Evolutionary conservation across 2,329 filamentous ascomycete species (phyloP), one percentile per base, ranked within the genome.

Genomic region (Acrocalymma vagum): DNA sequence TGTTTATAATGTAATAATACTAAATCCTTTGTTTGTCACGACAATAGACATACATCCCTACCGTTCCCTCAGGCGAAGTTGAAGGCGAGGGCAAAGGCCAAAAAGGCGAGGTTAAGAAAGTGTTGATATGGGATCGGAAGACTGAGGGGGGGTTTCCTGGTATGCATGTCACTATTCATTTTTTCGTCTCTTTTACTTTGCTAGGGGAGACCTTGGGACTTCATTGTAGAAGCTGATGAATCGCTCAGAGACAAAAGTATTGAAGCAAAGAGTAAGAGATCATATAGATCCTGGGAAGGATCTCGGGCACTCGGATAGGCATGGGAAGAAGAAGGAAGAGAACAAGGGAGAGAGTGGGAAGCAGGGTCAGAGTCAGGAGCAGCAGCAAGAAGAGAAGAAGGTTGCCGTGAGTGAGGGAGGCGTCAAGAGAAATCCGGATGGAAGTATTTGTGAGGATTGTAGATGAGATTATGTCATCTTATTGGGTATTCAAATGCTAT

Each of bases 61-160:
- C 41, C 5, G 16, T 4, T 3, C 23, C 24, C 4, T 15, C 18
- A 6, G 21, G 14, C 17, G 35, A 42, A 11, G 28, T n/a, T n/a
- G n/a, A n/a, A n/a, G n/a, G n/a, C n/a, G n/a, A n/a, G n/a, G n/a
- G n/a, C n/a, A n/a, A 43, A 10, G 38, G 45, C 3, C 26, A 42
- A 9, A 28, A 45, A 14, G 47, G 53, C 5, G 52, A 66, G 10
- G 65, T 72, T 2, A 58, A 75, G 48, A 75, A 80, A 40, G 81
- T 78, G 20, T 63, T 87, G 3, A 75, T 97, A 21, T 99, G 94
- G 94, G 90, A 97, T 75, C 82, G 94, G 48, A 95, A 91, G 67
- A 65, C 72, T 3, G 86, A 96, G 63, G 89, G 89, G 20, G 92
- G 94, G 0, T 99, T 99, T 71, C 94, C 93, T 46, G 81, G 82